These are phyloP conservation scores for Paxillus ammoniavirescens DNA, from an alignment of 768 basidiomycete genomes.

Conservation along the genomic window DNA sequence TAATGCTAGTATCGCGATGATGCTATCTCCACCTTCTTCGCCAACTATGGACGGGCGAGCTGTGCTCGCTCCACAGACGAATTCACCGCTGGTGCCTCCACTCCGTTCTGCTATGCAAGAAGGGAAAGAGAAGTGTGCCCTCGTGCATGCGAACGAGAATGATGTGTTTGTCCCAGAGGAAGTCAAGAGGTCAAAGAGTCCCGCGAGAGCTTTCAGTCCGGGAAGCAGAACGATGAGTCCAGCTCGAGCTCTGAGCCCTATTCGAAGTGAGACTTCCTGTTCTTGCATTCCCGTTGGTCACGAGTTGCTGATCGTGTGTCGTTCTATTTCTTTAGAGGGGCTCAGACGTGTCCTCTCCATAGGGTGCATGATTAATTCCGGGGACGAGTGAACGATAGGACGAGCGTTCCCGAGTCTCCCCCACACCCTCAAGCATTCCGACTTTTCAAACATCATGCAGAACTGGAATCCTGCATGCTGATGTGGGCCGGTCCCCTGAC, in stretches of 20 bases:
- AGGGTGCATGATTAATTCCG: constrained; percentile 7
- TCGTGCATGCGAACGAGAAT: constrained; percentile 1
- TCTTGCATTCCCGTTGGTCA: background rate
- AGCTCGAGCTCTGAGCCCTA: constrained; percentile 28
- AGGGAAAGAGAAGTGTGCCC: background rate
- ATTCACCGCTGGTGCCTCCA: background rate
- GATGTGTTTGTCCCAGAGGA: background rate
- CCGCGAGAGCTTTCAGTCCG: constrained; percentile 23
- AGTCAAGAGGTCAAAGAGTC: constrained; percentile 8
- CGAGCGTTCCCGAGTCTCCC: no score
- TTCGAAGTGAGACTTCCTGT: constrained; percentile 12
- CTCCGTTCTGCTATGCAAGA: background rate
- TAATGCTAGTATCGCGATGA: constrained; percentile 17
- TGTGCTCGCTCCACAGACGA: constrained; percentile 5
- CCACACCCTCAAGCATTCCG: no score
- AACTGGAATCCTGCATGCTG: constrained; percentile 1
- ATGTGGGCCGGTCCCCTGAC: no score
- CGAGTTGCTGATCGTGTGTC: constrained; percentile 5
- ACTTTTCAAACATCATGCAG: background rate
- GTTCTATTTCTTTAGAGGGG: constrained; percentile 15
- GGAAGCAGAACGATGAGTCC: constrained; percentile 25
- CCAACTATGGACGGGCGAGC: constrained; percentile 3
- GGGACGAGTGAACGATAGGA: constrained; percentile 9
- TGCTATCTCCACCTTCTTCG: constrained; percentile 26
- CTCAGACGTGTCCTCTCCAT: constrained; percentile 29